Evolutionary conservation across 75 land plant genomes (phyloP), one percentile per base, ranked within the genome.

Genomic region (Cryptomeria japonica): DNA sequence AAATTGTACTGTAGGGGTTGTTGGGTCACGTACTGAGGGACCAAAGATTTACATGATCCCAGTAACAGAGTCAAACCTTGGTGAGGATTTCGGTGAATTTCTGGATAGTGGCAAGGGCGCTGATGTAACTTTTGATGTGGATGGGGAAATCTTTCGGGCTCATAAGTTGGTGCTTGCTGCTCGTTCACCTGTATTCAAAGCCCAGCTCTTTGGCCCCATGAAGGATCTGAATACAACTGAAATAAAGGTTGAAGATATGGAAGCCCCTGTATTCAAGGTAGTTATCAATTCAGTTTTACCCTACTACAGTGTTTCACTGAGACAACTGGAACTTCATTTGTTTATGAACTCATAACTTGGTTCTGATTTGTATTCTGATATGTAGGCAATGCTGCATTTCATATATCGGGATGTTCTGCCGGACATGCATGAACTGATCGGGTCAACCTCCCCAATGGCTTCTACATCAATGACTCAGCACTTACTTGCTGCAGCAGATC

Each of bases 131-230:
- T 96, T 95, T 88, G 94, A 93, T 85, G 95, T 96, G 68, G 93
- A 94, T 83, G 98, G 93, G 28, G 96, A 94, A 88, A 86, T 46
- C 1, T 96, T 94, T 84, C 46, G 89, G 78, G 96, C 95, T 55
- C 98, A 96, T 86, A 96, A 96, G 84, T 87, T 96, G 87, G 95
- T 96, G 2, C 92, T 96, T 75, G 98, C 98, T 37, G 94, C 96
- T 39, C 96, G 98, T 9, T 96, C 98, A 34, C 98, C 98, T 85
- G 98, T 97, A 5, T 97, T 97, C 58, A 92, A 91, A 73, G 98
- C 98, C 0, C 97, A 97, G 87, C 93, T 97, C 34, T 92, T 92
- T 93, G 98, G 98, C 3, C 98, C 97, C 38, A 93, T 97, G 94
- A 93, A 91, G 89, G 94, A 94, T 84, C 90, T 86, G 16, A 91